These are phyloP conservation scores for Chondrus crispus DNA, from an alignment of 23 red algal species.

Conservation along the genomic window DNA sequence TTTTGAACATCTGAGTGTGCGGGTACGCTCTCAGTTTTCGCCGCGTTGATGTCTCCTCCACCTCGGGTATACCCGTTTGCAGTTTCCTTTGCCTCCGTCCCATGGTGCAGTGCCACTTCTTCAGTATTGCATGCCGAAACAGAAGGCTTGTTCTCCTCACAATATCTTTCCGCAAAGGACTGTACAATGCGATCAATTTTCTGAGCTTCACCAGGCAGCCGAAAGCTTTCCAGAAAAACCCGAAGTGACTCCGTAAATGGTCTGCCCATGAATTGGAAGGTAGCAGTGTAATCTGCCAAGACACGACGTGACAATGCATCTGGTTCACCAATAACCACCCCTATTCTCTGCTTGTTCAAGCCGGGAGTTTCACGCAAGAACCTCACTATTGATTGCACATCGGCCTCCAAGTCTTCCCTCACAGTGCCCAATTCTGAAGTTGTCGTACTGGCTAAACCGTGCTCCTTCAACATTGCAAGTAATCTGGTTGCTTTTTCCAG, in stretches of 20 bases:
- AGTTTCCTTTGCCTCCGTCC: neutral
- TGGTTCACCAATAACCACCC: conserved; percentile 80
- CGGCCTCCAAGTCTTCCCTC: conserved; percentile 38
- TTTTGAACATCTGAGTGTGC: neutral
- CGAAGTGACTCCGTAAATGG: conserved; percentile 74
- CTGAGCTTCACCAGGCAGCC: conserved; percentile 95
- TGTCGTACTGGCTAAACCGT: conserved; percentile 7
- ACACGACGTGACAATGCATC: conserved; percentile 72
- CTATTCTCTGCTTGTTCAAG: conserved; percentile 85
- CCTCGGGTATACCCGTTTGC: neutral
- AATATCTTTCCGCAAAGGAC: conserved; percentile 85
- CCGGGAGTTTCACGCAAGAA: conserved; percentile 84
- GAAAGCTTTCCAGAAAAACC: conserved; percentile 95
- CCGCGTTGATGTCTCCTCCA: no score
- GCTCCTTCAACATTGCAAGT: conserved; percentile 6
- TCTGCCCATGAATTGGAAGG: conserved; percentile 70
- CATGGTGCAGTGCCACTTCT: neutral
- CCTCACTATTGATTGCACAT: conserved; percentile 37
- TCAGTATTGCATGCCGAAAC: neutral
- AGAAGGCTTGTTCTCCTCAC: conserved; percentile 56
- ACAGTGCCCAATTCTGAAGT: conserved; percentile 13
- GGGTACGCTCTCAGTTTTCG: neutral
- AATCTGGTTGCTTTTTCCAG: conserved; percentile 23
- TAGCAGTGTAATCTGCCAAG: conserved; percentile 61
- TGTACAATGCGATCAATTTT: conserved; percentile 99